Evolutionary conservation across 257 asterid species (phyloP), one percentile per base, ranked within the genome.

Genomic region (Petrea volubilis): DNA sequence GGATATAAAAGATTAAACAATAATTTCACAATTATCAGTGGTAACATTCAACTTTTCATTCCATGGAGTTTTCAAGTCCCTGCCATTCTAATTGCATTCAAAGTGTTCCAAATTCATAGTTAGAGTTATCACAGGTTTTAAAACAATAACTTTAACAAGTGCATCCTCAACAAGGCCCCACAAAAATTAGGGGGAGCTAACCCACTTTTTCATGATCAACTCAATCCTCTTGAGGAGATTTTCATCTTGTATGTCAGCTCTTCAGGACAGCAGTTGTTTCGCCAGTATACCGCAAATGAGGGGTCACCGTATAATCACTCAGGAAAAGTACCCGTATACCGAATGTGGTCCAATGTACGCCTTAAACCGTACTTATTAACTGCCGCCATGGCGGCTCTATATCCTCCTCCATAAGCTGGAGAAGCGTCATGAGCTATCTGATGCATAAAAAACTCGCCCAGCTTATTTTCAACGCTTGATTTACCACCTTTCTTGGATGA

Each of bases 371-470:
- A 92, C 61, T 82, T 84, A 40, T 88, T 90, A 10, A 90, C 98
- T 1, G 98, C 96, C 7, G 83, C 88, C 85, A 84, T 86, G 49
- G 88, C 99, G 6, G 95, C 70, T 72, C 97, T 82, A 68, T 83
- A 95, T 23, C 99, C 98, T 75, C 85, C 99, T 50, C 97, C 98
- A 18, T 95, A 92, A 17, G 92, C 96, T 8, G 94, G 96, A 49
- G 99, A 92, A 60, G 97, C 87, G 38, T 92, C 96, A 24, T 92
- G 78, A 2, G 85, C 86, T 1, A 95, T 92, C 90, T 95, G 98
- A 67, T 95, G 96, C 96, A 85, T 80, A 82, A 95, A 95, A 68
- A 92, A 92, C 89, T 84, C 85, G 7, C 99, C 98, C 15, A 92
- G 78, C 84, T 87, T 95, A 24, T 75, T 87, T 81, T 95, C 98